A percentile compares a stretch with the other conserved stretches of the same genome.
Conservation (phyloP, 768 basidiomycete genomes). For the Kwoniella pini region DNA sequence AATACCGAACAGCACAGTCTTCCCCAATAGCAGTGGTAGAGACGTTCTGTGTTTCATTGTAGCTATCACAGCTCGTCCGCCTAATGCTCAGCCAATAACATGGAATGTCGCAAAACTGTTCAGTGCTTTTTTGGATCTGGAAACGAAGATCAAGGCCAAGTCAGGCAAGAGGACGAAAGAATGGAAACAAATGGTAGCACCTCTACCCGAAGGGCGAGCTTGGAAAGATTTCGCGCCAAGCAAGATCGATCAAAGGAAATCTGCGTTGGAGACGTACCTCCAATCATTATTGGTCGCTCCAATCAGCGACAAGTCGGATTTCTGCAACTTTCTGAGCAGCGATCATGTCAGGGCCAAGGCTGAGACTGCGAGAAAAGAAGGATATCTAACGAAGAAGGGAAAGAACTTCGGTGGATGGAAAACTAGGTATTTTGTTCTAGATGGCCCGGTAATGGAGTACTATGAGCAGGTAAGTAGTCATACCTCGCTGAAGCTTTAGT, state of each 20-base stretch:
- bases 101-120: constrained; percentile 88
- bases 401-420: constrained; percentile 99
- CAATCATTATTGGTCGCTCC: constrained; percentile 78
- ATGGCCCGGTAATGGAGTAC: constrained; percentile 87
- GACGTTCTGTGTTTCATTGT: constrained; percentile 90
- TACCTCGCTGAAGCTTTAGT: too few species aligned
- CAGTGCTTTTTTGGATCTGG: constrained; percentile 85
- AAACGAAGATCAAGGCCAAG: constrained; percentile 68
- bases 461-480: constrained; percentile 93
- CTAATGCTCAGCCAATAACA: constrained; percentile 58
- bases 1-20: constrained; percentile 80
- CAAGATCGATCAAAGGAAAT: constrained; percentile 90
- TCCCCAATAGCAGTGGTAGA: constrained; percentile 84
- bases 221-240: constrained; percentile 98
- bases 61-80: constrained; percentile 58
- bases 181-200: constrained; percentile 67
- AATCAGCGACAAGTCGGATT: constrained; percentile 81
- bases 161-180: constrained; percentile 66
- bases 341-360: constrained; percentile 74
- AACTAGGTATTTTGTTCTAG: constrained; percentile 89
- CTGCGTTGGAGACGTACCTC: constrained; percentile 74
- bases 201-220: constrained; percentile 83
- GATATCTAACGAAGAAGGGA: constrained; percentile 91
- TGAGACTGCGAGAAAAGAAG: constrained; percentile 82
- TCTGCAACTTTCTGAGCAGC: constrained; percentile 88